Base-by-base conservation (phyloP, 352 stramenopile genomes). In the Phytopythium cucurbitacearum region DNA sequence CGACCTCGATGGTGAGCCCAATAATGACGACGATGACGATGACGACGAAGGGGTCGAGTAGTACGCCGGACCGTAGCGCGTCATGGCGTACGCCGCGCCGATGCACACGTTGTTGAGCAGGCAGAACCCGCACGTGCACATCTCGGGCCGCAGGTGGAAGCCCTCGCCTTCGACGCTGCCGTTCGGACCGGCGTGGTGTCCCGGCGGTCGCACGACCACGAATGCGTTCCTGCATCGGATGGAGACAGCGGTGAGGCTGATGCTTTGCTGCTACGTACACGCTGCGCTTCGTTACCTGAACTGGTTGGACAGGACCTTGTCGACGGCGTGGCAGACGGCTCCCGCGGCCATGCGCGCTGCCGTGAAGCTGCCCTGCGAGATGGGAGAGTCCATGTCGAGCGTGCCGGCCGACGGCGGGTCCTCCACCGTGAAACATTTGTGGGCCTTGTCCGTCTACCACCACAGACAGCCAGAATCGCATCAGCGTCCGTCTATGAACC, bases 21-120 rank as follows among this genome's bases (percentile, higher is more conserved):
- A 37, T 0, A 56, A 45, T 34, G 49, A 16, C 10, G 55, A 51
- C 0, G 36, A 40, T 28, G 41, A 48, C 40, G 16, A 41, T 21
- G 21, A 40, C 15, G 28, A 12, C 5, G 35, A 34, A 6, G 53
- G 8, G 5, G 66, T 43, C 4, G 67, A 62, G 36, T 81, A 79
- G 38, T 81, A 83, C 12, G 66, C 51, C 16, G 56, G 39, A n/a
- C 50, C 40, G 57, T 87, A 87, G 41, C 67, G 75, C 40, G 38
- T 68, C 70, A 83, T 73, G 5, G 72, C 72, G 46, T 86, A 86
- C 6, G 71, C 74, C 7, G 76, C 76, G 9, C 69, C 76, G 34
- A 87, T 84, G 46, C 69, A 76, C n/a, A 87, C 72, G 43, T 87
- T 87, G 54, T 87, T 87, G 43, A 87, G 64, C 40, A 87, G 56